Percentiles rank a stretch among this genome's conserved stretches.
Evolutionary conservation across 805 yeast genomes (phyloP).

Genomic region (Pichia cephalocereana): DNA sequence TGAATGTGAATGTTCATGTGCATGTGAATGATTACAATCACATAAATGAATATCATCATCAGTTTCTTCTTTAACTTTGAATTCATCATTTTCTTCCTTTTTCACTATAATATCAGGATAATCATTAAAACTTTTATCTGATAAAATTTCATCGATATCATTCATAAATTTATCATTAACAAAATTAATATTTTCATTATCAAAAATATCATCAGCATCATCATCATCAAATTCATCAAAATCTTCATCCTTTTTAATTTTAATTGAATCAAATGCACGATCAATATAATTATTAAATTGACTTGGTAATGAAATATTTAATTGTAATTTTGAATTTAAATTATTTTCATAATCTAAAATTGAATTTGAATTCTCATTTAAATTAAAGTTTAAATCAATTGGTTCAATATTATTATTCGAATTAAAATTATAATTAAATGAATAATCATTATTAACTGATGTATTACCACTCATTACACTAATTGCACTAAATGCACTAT

Average conservation of each 20-base stretch:
- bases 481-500: background rate
- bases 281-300: background rate
- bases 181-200: background rate
- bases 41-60: conserved; percentile 1
- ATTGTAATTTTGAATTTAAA: background rate
- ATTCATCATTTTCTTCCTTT: too few species aligned
- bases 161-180: background rate
- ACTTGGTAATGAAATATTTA: background rate
- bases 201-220: too few species aligned
- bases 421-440: background rate
- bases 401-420: background rate
- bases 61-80: background rate
- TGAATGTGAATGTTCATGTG: background rate
- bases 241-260: background rate
- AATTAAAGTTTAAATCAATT: background rate
- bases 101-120: too few species aligned
- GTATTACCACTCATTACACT: background rate
- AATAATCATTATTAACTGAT: background rate
- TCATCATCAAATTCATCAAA: background rate
- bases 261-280: too few species aligned
- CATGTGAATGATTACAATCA: background rate
- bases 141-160: too few species aligned
- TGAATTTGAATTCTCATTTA: background rate
- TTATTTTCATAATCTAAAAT: background rate
- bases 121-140: too few species aligned